phyloP scores from a whole-genome alignment of 2,329 filamentous ascomycete genomes.

The Aspergillus novoparasiticus region DNA sequence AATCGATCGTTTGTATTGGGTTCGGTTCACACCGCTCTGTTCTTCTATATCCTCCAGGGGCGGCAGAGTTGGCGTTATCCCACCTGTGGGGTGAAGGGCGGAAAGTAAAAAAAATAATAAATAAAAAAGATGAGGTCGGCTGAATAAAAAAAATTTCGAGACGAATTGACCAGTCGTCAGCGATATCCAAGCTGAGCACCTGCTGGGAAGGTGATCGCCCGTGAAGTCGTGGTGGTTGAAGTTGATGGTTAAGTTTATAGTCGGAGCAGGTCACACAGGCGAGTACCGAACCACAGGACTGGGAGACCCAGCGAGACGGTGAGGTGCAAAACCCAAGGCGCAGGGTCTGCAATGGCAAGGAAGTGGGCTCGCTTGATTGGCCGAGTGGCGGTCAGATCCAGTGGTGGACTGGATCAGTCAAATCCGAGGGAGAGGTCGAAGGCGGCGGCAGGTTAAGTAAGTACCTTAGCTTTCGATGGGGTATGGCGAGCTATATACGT shows the following conservation, averaged over 20 bases:
- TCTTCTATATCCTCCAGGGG: neutral
- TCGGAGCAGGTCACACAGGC: constrained; percentile 19
- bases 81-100: neutral
- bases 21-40: neutral
- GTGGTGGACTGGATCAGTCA: constrained; percentile 15
- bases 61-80: neutral
- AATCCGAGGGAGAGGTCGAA: neutral
- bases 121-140: neutral
- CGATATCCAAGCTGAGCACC: neutral
- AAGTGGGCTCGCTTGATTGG: constrained; percentile 23
- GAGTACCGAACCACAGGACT: constrained; percentile 26
- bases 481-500: neutral
- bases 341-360: constrained; percentile 17
- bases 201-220: neutral
- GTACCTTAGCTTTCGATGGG: neutral
- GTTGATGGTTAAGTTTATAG: constrained; percentile 12
- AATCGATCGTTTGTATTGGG: neutral
- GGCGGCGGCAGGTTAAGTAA: neutral
- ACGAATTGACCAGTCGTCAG: neutral
- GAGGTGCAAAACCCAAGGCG: constrained; percentile 15
- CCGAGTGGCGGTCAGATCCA: constrained; percentile 23
- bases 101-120: neutral
- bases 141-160: neutral
- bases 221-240: neutral
- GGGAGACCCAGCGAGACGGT: constrained; percentile 29